A percentile compares a stretch with the other conserved stretches of the same genome.
Evolutionary conservation across 352 stramenopile species (phyloP).

Genomic region (Pythium guiyangense): DNA sequence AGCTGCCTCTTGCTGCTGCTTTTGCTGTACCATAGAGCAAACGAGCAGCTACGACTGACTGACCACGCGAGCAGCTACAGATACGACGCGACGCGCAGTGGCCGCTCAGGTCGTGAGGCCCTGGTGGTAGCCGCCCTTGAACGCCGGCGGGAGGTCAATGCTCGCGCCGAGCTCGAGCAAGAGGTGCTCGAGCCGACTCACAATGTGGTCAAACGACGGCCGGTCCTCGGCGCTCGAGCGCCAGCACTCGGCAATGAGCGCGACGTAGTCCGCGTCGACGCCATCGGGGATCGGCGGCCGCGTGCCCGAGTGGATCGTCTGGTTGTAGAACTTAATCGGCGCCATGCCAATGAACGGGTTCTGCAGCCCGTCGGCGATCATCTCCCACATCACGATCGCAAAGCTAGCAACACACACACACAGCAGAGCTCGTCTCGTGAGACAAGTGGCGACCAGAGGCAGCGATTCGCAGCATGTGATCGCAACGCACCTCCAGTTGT

Average conservation of each 20-base stretch:
- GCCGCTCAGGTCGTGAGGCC: constrained; percentile 13
- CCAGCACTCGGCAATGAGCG: constrained; percentile 82
- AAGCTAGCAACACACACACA: constrained; percentile 34
- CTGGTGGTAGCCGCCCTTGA: constrained; percentile 82
- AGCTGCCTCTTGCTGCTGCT: too few relatives aligned
- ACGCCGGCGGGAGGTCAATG: constrained; percentile 81
- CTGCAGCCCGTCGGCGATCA: constrained; percentile 73
- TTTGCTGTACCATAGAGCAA: background rate
- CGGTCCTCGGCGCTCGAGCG: constrained; percentile 69
- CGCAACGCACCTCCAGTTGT: constrained; percentile 79
- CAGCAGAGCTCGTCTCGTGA: too few relatives aligned
- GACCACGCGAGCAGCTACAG: too few relatives aligned
- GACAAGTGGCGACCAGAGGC: background rate
- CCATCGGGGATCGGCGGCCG: constrained; percentile 66
- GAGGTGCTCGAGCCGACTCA: constrained; percentile 69
- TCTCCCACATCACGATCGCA: constrained; percentile 90
- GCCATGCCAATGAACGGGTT: constrained; percentile 89
- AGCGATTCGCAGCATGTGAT: background rate
- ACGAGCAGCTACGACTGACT: too few relatives aligned
- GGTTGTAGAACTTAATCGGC: constrained; percentile 89
- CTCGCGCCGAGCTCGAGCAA: constrained; percentile 65
- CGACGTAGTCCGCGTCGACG: constrained; percentile 64
- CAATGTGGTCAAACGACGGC: constrained; percentile 75
- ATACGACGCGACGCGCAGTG: background rate
- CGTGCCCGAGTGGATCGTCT: constrained; percentile 75